Conservation (phyloP, 768 basidiomycete genomes). For the Termitomyces sp. region DNA sequence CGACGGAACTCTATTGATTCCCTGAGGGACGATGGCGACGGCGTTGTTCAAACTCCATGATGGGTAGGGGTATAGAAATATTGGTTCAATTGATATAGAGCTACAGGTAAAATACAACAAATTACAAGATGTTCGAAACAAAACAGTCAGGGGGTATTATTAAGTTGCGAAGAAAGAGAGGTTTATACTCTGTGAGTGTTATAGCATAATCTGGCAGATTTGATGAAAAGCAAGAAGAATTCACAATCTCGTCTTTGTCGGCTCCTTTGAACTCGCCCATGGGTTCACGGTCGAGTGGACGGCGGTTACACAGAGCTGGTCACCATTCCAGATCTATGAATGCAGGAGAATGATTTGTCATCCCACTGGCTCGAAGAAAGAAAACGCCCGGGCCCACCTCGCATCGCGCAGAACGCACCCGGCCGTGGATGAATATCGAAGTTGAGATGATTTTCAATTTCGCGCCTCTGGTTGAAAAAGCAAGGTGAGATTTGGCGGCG, state of each 20-base stretch:
- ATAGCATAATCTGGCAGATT: background rate
- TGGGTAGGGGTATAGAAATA: background rate
- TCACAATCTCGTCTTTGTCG: slow-evolving; percentile 10
- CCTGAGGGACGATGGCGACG: background rate
- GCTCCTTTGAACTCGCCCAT: slow-evolving; percentile 2
- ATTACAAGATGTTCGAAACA: background rate
- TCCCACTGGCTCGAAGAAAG: background rate
- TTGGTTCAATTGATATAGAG: background rate
- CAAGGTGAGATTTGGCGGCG: background rate
- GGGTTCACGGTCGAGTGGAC: slow-evolving; percentile 36
- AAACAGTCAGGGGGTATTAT: background rate
- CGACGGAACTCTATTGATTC: background rate
- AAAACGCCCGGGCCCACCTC: slow-evolving; percentile 29
- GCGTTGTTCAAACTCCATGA: no score
- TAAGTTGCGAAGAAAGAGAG: background rate
- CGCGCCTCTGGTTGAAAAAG: slow-evolving; percentile 26
- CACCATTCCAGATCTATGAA: slow-evolving; percentile 34
- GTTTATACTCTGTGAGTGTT: background rate
- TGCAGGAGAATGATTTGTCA: slow-evolving; percentile 1
- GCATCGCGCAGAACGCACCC: slow-evolving; percentile 35
- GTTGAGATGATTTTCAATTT: slow-evolving; percentile 36
- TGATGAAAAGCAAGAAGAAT: background rate
- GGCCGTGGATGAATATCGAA: slow-evolving; percentile 35
- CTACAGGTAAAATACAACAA: background rate
- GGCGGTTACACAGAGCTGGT: slow-evolving; percentile 38